phyloP scores from a whole-genome alignment of 2,329 filamentous ascomycete genomes.

The Fusarium agapanthi region DNA sequence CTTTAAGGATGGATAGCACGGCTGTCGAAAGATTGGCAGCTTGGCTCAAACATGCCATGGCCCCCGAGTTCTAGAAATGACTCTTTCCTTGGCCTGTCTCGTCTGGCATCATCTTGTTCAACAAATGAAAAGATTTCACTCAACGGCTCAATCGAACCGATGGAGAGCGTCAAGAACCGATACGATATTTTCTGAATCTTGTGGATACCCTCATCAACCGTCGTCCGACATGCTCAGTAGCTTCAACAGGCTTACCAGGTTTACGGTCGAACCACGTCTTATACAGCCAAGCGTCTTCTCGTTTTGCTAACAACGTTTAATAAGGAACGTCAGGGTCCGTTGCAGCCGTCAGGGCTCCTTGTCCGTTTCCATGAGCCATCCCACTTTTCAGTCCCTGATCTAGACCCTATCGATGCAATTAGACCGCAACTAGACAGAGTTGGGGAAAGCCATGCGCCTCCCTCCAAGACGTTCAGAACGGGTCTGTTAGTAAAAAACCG shows the following conservation, averaged over 20 bases:
- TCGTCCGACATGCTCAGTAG: slow-evolving; percentile 16
- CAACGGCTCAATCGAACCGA: slow-evolving; percentile 12
- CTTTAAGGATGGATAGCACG: neutral
- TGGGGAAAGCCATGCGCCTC: slow-evolving; percentile 1
- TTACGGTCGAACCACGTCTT: slow-evolving; percentile 3
- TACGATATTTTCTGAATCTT: slow-evolving; percentile 7
- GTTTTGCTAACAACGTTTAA: slow-evolving; percentile 11
- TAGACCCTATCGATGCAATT: slow-evolving; percentile 23
- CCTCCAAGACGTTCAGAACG: slow-evolving; percentile 22
- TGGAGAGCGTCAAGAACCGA: slow-evolving; percentile 25
- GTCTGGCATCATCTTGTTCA: neutral
- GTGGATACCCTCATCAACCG: slow-evolving; percentile 29
- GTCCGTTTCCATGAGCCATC: slow-evolving; percentile 15
- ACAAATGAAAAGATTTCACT: slow-evolving; percentile 16
- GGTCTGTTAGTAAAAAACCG: slow-evolving; percentile 24
- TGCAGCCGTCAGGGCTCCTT: slow-evolving; percentile 16
- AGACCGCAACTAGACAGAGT: slow-evolving; percentile 17
- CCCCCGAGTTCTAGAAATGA: neutral
- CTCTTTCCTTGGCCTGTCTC: neutral
- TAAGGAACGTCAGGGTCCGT: slow-evolving; percentile 27
- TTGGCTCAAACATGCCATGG: neutral
- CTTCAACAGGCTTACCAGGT: neutral
- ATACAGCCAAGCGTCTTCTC: slow-evolving; percentile 27
- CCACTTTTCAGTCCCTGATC: slow-evolving; percentile 28
- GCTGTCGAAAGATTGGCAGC: neutral